Evolutionary conservation across 495 filamentous ascomycete genomes (phyloP).

Genomic region (Hypoxylon fragiforme): DNA sequence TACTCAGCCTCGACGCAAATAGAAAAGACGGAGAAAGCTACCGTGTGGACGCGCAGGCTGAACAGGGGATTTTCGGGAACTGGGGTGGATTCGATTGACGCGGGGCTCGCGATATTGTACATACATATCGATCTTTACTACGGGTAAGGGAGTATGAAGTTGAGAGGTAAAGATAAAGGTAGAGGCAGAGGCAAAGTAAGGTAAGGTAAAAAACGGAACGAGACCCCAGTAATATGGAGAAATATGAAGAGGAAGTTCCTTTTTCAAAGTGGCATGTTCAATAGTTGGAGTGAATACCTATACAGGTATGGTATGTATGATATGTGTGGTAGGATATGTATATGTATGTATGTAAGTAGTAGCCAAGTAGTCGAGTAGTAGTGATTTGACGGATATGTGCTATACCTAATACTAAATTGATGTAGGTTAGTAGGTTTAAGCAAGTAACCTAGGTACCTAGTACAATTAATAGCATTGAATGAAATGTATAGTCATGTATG

Average conservation of each 20-base stretch:
- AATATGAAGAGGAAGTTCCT: neutral
- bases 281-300: neutral
- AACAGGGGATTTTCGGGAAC: slow-evolving; percentile 21
- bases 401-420: too few relatives aligned
- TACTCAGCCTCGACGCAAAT: slow-evolving; percentile 34
- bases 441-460: too few relatives aligned
- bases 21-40: slow-evolving; percentile 34
- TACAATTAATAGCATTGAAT: too few relatives aligned
- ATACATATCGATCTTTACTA: neutral
- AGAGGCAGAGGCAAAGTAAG: neutral
- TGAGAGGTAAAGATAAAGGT: too few relatives aligned
- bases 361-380: too few relatives aligned
- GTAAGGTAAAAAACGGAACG: slow-evolving; percentile 5
- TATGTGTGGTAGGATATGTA: neutral
- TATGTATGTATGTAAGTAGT: neutral
- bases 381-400: too few relatives aligned
- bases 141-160: too few relatives aligned
- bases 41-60: slow-evolving; percentile 14
- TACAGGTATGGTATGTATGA: too few relatives aligned
- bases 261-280: slow-evolving; percentile 7
- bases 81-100: slow-evolving; percentile 28
- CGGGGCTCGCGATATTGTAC: slow-evolving; percentile 20
- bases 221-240: slow-evolving; percentile 5
- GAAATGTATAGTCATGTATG: too few relatives aligned
- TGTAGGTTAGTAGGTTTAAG: too few relatives aligned